Evolutionary conservation across 2,329 filamentous ascomycete species (phyloP).

Genomic region (Xylaria sp.): DNA sequence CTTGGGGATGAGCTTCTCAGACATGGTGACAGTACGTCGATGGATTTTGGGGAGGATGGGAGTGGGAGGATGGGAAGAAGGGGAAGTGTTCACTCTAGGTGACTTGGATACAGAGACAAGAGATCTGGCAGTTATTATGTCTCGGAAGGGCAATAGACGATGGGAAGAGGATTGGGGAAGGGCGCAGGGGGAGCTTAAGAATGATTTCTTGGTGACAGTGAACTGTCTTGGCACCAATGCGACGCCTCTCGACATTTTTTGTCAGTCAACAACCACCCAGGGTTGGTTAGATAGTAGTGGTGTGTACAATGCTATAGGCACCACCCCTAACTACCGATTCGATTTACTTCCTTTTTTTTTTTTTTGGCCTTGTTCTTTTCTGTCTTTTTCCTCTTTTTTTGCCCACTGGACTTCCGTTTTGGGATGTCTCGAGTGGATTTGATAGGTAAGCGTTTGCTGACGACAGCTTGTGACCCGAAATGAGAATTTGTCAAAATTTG

Average conservation of each 20-base stretch:
- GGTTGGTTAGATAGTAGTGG: not conserved
- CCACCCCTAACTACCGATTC: slow-evolving; percentile 5
- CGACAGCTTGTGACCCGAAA: slow-evolving; percentile 27
- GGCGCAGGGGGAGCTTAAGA: slow-evolving; percentile 38
- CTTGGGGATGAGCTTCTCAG: slow-evolving; percentile 71
- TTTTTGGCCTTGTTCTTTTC: not conserved
- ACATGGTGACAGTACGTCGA: slow-evolving; percentile 58
- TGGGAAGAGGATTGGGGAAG: slow-evolving; percentile 1
- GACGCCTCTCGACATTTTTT: slow-evolving; percentile 17
- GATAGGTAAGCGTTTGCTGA: slow-evolving; percentile 32
- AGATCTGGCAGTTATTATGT: slow-evolving; percentile 9
- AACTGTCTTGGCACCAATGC: slow-evolving; percentile 31
- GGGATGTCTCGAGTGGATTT: slow-evolving; percentile 9
- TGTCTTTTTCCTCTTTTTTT: not conserved
- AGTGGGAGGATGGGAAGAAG: not conserved
- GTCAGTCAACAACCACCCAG: slow-evolving; percentile 6
- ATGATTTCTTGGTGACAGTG: slow-evolving; percentile 27
- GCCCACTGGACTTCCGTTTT: slow-evolving; percentile 20
- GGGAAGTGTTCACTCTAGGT: not conserved
- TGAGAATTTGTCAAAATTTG: slow-evolving; percentile 41
- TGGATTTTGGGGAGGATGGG: slow-evolving; percentile 18
- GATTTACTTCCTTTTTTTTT: not conserved
- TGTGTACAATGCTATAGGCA: not conserved
- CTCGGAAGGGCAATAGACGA: slow-evolving; percentile 17
- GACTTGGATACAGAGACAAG: not conserved